Conservation (phyloP, 805 yeast species). For the Wickerhamomyces hampshirensis region DNA sequence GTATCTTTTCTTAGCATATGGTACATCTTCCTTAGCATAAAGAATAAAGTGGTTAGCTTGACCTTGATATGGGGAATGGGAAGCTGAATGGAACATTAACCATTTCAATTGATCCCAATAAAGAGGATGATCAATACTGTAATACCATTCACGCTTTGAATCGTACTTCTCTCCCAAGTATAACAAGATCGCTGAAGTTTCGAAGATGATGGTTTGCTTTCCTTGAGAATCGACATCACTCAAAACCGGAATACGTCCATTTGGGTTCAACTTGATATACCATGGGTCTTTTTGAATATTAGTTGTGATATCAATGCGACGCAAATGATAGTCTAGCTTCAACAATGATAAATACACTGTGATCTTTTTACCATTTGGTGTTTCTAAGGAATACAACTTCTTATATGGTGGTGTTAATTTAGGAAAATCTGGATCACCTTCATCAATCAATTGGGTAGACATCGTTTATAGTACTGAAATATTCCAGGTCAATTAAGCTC, state of each 20-base stretch:
- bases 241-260: slow-evolving; percentile 60
- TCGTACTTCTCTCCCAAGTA: slow-evolving; percentile 61
- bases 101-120: slow-evolving; percentile 53
- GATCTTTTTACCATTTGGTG: slow-evolving; percentile 39
- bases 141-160: slow-evolving; percentile 40
- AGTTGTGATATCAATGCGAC: slow-evolving; percentile 36
- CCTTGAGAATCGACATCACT: slow-evolving; percentile 35
- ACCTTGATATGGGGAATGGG: slow-evolving; percentile 60
- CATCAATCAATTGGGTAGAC: slow-evolving; percentile 6
- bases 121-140: slow-evolving; percentile 30
- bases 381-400: slow-evolving; percentile 38
- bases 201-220: slow-evolving; percentile 41
- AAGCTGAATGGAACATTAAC: slow-evolving; percentile 53
- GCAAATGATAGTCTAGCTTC: slow-evolving; percentile 28
- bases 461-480: too few species aligned
- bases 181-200: slow-evolving; percentile 57
- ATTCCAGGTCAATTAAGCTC: too few species aligned
- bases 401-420: slow-evolving; percentile 35
- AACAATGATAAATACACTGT: slow-evolving; percentile 31
- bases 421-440: slow-evolving; percentile 28
- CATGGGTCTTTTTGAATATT: slow-evolving; percentile 51
- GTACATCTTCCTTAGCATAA: slow-evolving; percentile 46
- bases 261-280: slow-evolving; percentile 53
- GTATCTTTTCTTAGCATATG: slow-evolving; percentile 51
- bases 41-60: slow-evolving; percentile 46